Evolutionary conservation across 208 protist genomes (phyloP).

Genomic region (Trypanosoma scelopori): DNA sequence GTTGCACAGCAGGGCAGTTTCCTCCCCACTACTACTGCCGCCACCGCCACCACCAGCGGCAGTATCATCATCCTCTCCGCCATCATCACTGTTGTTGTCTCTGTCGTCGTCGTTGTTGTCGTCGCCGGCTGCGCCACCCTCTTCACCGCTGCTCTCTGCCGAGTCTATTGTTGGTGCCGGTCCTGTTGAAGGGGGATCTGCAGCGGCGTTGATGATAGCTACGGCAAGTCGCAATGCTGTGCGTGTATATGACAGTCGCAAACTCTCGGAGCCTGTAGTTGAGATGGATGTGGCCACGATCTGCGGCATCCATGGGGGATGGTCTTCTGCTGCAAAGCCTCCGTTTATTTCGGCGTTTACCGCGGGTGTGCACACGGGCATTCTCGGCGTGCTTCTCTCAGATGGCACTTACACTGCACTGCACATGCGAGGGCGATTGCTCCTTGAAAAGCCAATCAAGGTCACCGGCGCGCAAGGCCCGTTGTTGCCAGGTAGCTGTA

Average conservation of each 20-base stretch:
- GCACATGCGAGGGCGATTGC: slow-evolving; percentile 58
- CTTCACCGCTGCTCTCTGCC: not conserved
- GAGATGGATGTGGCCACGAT: slow-evolving; percentile 35
- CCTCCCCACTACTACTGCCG: slow-evolving; percentile 10
- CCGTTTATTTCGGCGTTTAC: slow-evolving; percentile 57
- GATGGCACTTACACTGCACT: slow-evolving; percentile 78
- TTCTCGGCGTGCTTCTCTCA: slow-evolving; percentile 67
- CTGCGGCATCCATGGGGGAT: slow-evolving; percentile 26
- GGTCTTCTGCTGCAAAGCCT: slow-evolving; percentile 2
- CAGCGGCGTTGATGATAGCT: slow-evolving; percentile 45
- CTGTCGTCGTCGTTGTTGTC: not conserved
- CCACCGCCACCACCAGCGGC: not conserved
- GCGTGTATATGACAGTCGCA: slow-evolving; percentile 75
- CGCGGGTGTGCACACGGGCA: slow-evolving; percentile 71
- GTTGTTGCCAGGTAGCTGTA: slow-evolving; percentile 49
- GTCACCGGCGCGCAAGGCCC: slow-evolving; percentile 34
- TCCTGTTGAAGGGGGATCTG: slow-evolving; percentile 21
- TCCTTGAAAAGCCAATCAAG: slow-evolving; percentile 50
- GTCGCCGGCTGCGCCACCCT: not conserved
- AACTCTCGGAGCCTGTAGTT: slow-evolving; percentile 51
- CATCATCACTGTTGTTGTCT: not conserved
- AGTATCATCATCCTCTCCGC: slow-evolving; percentile 12
- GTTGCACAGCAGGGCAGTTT: slow-evolving; percentile 28
- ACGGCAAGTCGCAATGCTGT: slow-evolving; percentile 51
- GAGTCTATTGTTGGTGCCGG: slow-evolving; percentile 31